A percentile compares a stretch with the other conserved stretches of the same genome.
These are phyloP conservation scores for Linaria vulgaris DNA, from an alignment of 257 asterid species.

Conservation along the genomic window DNA sequence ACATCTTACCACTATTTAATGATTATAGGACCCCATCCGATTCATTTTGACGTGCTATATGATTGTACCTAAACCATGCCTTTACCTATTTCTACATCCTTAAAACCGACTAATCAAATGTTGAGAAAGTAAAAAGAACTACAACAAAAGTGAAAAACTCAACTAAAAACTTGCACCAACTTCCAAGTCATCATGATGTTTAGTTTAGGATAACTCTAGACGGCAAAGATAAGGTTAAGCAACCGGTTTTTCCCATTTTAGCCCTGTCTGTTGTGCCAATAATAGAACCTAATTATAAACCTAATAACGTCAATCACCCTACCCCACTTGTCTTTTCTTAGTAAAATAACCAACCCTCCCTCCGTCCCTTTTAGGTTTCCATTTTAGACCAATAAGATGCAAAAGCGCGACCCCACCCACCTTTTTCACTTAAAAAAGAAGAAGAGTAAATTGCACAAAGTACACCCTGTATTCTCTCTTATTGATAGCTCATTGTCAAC, in stretches of 20 bases:
- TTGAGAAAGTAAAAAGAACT: background rate
- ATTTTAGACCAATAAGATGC: background rate
- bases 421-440: too few relatives aligned
- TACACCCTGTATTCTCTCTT: too few relatives aligned
- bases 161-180: background rate
- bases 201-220: conserved; percentile 13
- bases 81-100: background rate
- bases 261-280: background rate
- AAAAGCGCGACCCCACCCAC: background rate
- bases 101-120: background rate
- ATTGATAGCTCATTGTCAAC: too few relatives aligned
- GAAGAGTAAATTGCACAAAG: too few relatives aligned
- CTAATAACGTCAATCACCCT: conserved; percentile 2
- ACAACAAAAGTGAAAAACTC: background rate
- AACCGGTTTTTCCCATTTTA: conserved; percentile 14
- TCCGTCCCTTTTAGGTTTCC: too few relatives aligned
- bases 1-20: too few relatives aligned
- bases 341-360: background rate
- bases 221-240: background rate
- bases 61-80: background rate
- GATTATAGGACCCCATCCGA: background rate
- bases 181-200: conserved; percentile 24
- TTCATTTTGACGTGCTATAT: background rate
- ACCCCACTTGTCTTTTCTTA: conserved; percentile 27
- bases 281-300: conserved; percentile 17